Evolutionary conservation across 805 yeast genomes (phyloP).

Genomic region (Lipomyces chichibuensis): DNA sequence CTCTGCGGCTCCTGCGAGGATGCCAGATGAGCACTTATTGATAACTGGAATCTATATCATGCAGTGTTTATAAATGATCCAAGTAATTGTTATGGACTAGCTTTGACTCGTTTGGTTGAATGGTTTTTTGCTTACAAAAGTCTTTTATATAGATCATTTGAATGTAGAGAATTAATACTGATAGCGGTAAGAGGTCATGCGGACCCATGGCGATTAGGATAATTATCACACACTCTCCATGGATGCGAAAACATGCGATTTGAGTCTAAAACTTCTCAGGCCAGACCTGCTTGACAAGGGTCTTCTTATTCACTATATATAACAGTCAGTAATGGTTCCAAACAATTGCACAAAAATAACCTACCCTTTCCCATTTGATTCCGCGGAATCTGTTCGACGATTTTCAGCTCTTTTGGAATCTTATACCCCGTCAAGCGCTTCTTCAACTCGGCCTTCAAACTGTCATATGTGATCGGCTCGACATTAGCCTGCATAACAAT

Average conservation of each 20-base stretch:
- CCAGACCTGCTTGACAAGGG: conserved; percentile 38
- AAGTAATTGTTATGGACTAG: no score
- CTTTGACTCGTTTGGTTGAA: no score
- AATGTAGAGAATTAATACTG: no score
- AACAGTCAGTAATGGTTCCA: not conserved
- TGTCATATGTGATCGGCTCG: conserved; percentile 26
- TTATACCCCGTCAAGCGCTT: conserved; percentile 41
- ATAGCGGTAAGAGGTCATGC: no score
- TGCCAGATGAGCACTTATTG: no score
- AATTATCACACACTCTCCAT: no score
- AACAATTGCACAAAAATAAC: not conserved
- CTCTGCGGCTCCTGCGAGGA: no score
- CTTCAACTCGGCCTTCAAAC: conserved; percentile 39
- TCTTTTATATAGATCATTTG: no score
- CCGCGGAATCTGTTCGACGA: conserved; percentile 42
- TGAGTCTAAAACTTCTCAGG: conserved; percentile 30
- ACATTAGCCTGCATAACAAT: conserved; percentile 35
- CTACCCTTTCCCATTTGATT: conserved; percentile 45
- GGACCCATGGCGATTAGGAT: no score
- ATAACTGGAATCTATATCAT: no score
- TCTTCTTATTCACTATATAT: conserved; percentile 41
- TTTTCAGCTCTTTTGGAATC: conserved; percentile 41
- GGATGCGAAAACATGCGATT: not conserved
- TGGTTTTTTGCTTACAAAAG: no score
- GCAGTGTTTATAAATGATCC: no score